Evolutionary conservation across 2,329 filamentous ascomycete genomes (phyloP).

Genomic region (Colletotrichum tropicicola): DNA sequence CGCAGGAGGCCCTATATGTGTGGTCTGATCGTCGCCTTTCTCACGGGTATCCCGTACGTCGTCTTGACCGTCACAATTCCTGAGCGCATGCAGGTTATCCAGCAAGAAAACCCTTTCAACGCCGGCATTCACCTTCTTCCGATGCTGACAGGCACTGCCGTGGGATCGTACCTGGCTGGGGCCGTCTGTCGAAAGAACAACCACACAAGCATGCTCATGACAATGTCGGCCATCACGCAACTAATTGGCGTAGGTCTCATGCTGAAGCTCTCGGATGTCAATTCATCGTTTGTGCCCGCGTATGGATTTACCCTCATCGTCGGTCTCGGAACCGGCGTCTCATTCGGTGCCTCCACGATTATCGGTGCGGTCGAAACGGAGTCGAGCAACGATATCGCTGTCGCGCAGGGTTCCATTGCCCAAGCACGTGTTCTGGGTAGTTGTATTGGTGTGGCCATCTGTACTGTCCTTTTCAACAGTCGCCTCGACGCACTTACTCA

Average conservation of each 20-base stretch:
- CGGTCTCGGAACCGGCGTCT: conserved; percentile 67
- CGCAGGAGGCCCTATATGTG: conserved; percentile 58
- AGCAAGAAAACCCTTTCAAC: conserved; percentile 59
- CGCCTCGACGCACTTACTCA: conserved; percentile 49
- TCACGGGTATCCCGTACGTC: conserved; percentile 67
- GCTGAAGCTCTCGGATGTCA: conserved; percentile 47
- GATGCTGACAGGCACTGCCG: conserved; percentile 63
- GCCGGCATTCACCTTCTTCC: conserved; percentile 68
- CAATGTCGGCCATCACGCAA: conserved; percentile 60
- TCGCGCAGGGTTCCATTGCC: conserved; percentile 67
- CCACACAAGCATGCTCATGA: conserved; percentile 60
- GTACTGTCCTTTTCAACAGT: conserved; percentile 66
- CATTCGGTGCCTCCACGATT: conserved; percentile 65
- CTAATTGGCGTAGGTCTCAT: conserved; percentile 61
- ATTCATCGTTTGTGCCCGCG: conserved; percentile 47
- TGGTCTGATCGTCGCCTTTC: conserved; percentile 60
- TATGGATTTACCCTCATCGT: conserved; percentile 66
- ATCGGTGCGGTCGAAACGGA: conserved; percentile 63
- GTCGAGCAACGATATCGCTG: conserved; percentile 58
- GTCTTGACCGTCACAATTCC: conserved; percentile 67
- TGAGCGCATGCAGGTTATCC: conserved; percentile 68
- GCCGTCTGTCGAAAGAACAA: conserved; percentile 62
- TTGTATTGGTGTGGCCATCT: conserved; percentile 65
- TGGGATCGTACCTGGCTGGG: conserved; percentile 65
- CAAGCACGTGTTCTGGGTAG: conserved; percentile 69